Base-by-base conservation (phyloP, 1,284 basidiomycete genomes). In the Vanrija pseudolonga region DNA sequence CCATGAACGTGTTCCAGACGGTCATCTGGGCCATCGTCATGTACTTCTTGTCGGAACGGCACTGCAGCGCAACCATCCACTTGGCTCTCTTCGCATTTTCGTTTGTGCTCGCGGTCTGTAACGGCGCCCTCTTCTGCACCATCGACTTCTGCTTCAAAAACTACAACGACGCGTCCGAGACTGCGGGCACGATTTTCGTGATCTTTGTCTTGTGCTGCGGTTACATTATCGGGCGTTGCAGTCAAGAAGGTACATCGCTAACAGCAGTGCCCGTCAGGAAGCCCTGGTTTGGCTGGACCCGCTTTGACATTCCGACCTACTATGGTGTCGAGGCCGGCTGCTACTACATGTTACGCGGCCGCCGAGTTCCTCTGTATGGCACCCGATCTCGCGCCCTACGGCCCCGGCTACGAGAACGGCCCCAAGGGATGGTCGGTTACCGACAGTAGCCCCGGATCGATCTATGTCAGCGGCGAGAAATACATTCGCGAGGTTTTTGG, bases 381-480 rank as follows among this genome's bases (percentile, higher is more conserved):
- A 17, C 63, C 66, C 7, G 55, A 64, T 1, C 74, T 78, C 39
- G 69, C 74, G 2, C 75, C 78, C 0, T 70, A 66, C 36, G 77
- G 75, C 0, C 56, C 63, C 15, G 64, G 57, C 0, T 80, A 70
- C 52, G 43, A 45, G 2, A 56, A 50, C 12, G 43, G 44, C 6
- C 57, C 56, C 6, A 47, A 47, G 12, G 71, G 67, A 1, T 78
- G 78, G 59, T 68, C 72, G 12, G 60, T 77, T 14, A 63, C 69
- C 6, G 78, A 78, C n/a, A 67, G 74, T 11, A 53, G 17, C 8
- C 39, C 49, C 6, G 37, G 51, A 6, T 37, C 45, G 12, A 50
- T 8, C n/a, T 26, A 80, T 28, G 78, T 80, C 17, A 84, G 87
- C 59, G 88, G 86, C 85, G 82, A 84, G 47, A 82, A 85, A 47